Evolutionary conservation across 2,329 filamentous ascomycete species (phyloP).

Genomic region (Triangularia verruculosa): DNA sequence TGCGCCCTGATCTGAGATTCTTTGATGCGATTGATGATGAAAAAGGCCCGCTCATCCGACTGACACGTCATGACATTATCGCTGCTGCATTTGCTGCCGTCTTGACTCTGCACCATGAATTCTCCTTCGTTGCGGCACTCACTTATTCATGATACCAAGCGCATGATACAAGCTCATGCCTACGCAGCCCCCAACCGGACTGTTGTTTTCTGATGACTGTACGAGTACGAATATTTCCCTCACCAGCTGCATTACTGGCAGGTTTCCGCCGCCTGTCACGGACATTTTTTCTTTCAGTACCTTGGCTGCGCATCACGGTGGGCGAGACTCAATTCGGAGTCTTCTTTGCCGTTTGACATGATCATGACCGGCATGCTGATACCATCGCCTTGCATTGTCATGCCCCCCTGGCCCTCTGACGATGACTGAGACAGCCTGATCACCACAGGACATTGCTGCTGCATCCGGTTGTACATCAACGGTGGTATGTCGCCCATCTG

Average conservation of each 20-base stretch:
- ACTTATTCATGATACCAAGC: slow-evolving; percentile 15
- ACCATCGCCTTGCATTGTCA: not conserved
- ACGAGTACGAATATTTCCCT: slow-evolving; percentile 6
- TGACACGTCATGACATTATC: slow-evolving; percentile 26
- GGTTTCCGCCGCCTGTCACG: not conserved
- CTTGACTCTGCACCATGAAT: slow-evolving; percentile 22
- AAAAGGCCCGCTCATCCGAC: slow-evolving; percentile 22
- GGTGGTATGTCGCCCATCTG: not conserved
- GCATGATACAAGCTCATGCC: slow-evolving; percentile 11
- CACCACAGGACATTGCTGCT: not conserved
- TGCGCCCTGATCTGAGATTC: slow-evolving; percentile 21
- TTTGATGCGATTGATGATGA: slow-evolving; percentile 28
- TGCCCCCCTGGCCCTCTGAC: not conserved
- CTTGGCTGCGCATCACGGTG: not conserved
- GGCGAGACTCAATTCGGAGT: not conserved
- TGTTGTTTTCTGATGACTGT: slow-evolving; percentile 13
- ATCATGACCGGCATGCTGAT: not conserved
- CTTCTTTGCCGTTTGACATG: not conserved
- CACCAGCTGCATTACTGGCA: not conserved
- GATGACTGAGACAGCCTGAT: not conserved
- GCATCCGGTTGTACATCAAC: not conserved
- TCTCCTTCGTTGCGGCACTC: slow-evolving; percentile 2
- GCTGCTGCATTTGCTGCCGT: slow-evolving; percentile 18
- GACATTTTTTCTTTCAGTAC: not conserved
- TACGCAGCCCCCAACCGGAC: not conserved